Conservation (phyloP, 768 basidiomycete species). For the Saitozyma podzolica region DNA sequence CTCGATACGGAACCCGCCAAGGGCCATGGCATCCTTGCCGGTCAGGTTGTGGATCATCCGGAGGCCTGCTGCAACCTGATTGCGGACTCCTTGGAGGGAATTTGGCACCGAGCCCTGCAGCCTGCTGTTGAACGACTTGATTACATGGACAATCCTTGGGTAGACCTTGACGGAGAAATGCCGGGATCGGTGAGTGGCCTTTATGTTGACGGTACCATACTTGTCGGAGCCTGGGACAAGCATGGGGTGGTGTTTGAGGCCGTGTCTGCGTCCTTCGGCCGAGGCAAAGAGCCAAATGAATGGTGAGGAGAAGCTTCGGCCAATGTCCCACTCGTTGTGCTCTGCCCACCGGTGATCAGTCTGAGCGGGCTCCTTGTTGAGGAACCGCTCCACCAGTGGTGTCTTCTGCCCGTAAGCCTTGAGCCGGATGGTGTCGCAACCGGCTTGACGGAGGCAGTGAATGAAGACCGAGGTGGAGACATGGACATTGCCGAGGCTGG, state of each 20-base stretch:
- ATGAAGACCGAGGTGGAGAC: conserved; percentile 19
- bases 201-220: conserved; percentile 7
- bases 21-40: not conserved
- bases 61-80: not conserved
- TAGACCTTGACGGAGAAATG: conserved; percentile 10
- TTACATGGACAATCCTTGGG: conserved; percentile 2
- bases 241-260: conserved; percentile 7
- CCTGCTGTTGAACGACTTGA: conserved; percentile 15
- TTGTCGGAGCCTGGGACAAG: conserved; percentile 7
- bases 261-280: conserved; percentile 2
- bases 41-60: conserved; percentile 3
- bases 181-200: not conserved
- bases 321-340: conserved; percentile 11
- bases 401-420: conserved; percentile 25
- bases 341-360: conserved; percentile 8
- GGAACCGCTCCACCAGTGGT: conserved; percentile 2
- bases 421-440: conserved; percentile 15
- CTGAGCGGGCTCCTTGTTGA: conserved; percentile 19
- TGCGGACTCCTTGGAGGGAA: not conserved
- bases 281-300: conserved; percentile 17
- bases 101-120: not conserved
- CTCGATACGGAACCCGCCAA: conserved; percentile 11
- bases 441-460: conserved; percentile 13
- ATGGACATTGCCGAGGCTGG: conserved; percentile 11
- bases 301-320: conserved; percentile 1